Conservation (phyloP, 2,329 filamentous ascomycete genomes). For the Pseudogymnoascus sp. region DNA sequence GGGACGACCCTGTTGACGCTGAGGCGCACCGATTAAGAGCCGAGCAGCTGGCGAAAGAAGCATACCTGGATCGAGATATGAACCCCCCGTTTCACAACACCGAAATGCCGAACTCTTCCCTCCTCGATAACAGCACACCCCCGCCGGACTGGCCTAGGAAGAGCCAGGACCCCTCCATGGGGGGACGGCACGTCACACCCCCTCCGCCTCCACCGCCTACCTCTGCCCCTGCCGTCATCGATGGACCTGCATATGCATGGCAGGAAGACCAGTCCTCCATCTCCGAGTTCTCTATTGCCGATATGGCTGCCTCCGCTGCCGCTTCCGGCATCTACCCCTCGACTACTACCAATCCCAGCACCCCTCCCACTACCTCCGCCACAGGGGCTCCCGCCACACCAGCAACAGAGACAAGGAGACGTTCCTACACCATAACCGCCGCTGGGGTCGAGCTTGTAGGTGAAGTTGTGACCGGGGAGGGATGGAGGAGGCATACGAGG, state of each 20-base stretch:
- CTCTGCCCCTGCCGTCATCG: background rate
- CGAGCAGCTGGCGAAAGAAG: background rate
- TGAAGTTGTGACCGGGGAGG: constrained; percentile 22
- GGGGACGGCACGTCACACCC: background rate
- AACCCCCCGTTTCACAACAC: background rate
- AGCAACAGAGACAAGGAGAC: constrained; percentile 11
- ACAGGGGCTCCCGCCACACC: background rate
- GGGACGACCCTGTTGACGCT: background rate
- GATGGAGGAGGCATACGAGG: constrained; percentile 25
- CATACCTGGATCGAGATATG: background rate
- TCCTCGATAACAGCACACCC: background rate
- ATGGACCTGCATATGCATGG: background rate
- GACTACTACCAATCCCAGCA: background rate
- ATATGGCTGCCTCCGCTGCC: background rate
- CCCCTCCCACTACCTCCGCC: background rate
- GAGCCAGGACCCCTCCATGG: background rate
- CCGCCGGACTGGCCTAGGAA: background rate
- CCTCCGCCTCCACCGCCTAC: background rate
- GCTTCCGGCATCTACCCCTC: background rate
- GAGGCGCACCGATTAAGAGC: background rate
- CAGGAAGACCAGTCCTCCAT: background rate
- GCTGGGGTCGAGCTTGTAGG: constrained; percentile 16
- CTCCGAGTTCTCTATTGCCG: background rate
- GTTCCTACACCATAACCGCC: constrained; percentile 18
- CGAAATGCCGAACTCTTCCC: background rate